A percentile compares a stretch with the other conserved stretches of the same genome.
Conservation (phyloP, 2,329 filamentous ascomycete species). For the Trichoderma afroharzianum region DNA sequence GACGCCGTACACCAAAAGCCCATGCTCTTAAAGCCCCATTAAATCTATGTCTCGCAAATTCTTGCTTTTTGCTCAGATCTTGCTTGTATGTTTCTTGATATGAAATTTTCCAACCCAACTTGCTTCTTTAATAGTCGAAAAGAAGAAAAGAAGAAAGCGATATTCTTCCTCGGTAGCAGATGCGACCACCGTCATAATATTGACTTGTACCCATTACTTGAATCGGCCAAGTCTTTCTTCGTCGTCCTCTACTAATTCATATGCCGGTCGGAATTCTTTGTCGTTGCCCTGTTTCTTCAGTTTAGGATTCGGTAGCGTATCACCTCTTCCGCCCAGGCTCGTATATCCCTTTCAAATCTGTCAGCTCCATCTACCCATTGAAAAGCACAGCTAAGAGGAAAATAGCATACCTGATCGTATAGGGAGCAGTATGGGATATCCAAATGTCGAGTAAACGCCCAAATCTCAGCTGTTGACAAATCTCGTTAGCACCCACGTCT, state of each 20-base stretch:
- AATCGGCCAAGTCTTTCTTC: slow-evolving; percentile 77
- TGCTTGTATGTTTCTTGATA: not conserved
- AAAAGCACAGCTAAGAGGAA: not conserved
- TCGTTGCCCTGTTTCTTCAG: slow-evolving; percentile 44
- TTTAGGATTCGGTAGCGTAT: slow-evolving; percentile 86
- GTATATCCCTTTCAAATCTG: slow-evolving; percentile 64
- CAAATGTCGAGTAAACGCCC: slow-evolving; percentile 82
- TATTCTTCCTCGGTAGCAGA: not conserved
- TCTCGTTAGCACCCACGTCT: not conserved
- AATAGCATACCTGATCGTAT: slow-evolving; percentile 60
- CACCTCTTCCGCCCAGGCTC: slow-evolving; percentile 81
- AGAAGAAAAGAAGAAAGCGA: not conserved
- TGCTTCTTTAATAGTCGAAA: not conserved
- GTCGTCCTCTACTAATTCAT: slow-evolving; percentile 69
- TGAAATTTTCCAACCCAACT: not conserved
- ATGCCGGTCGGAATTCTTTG: slow-evolving; percentile 63
- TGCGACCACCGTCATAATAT: not conserved
- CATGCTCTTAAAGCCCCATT: not conserved
- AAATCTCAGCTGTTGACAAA: slow-evolving; percentile 62
- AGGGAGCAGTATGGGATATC: slow-evolving; percentile 79
- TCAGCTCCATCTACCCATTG: not conserved
- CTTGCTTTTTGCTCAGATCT: not conserved
- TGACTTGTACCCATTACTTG: slow-evolving; percentile 11
- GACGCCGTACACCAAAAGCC: slow-evolving; percentile 8
- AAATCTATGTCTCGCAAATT: not conserved